These are phyloP conservation scores for Leptodermis oblonga DNA, from an alignment of 257 asterid species.

Conservation along the genomic window DNA sequence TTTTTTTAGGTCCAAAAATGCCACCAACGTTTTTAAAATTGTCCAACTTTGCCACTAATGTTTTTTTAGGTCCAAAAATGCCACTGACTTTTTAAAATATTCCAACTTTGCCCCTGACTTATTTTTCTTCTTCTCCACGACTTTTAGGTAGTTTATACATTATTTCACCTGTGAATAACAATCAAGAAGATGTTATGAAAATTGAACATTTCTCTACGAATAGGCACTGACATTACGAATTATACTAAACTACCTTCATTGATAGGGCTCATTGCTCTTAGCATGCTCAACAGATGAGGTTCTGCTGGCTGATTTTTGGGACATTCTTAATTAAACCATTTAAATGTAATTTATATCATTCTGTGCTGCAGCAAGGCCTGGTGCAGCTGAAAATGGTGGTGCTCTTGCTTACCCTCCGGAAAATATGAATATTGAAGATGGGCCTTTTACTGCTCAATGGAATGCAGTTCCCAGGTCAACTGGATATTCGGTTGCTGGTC, in stretches of 20 bases:
- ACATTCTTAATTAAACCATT: background rate
- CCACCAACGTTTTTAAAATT: no score
- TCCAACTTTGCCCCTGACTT: no score
- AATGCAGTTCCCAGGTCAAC: slow-evolving; percentile 39
- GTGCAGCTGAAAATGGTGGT: slow-evolving; percentile 45
- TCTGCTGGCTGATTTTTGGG: background rate
- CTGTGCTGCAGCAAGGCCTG: slow-evolving; percentile 28
- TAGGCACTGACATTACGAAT: no score
- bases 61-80: no score
- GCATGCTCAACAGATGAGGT: background rate
- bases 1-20: no score
- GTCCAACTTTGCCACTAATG: no score
- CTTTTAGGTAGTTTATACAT: no score
- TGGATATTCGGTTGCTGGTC: slow-evolving; percentile 43
- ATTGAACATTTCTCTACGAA: background rate
- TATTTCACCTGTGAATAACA: background rate
- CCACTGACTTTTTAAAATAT: no score
- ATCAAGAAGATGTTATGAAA: background rate
- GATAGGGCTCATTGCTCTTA: background rate
- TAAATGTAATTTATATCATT: slow-evolving; percentile 1
- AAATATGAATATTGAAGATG: slow-evolving; percentile 39
- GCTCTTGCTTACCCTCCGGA: slow-evolving; percentile 42
- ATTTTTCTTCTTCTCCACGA: no score
- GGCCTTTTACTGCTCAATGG: slow-evolving; percentile 50
- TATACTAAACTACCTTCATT: background rate